Evolutionary conservation across 306 rosid species (phyloP).

Genomic region (Cyclanthera cordifolia): DNA sequence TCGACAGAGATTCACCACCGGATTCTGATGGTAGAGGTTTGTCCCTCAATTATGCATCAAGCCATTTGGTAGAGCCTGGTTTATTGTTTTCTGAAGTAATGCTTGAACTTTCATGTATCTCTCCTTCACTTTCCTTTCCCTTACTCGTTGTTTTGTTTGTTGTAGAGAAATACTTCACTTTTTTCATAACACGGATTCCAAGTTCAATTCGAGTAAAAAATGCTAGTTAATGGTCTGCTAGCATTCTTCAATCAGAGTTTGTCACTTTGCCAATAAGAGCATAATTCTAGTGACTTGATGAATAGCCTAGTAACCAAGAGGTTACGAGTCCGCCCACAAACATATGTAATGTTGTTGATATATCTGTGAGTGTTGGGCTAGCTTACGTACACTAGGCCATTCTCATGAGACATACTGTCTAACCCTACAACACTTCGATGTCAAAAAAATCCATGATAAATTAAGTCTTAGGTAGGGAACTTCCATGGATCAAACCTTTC

Average conservation of each 20-base stretch:
- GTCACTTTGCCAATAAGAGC: not conserved
- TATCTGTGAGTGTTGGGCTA: too few species aligned
- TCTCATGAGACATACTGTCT: too few species aligned
- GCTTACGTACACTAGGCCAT: too few species aligned
- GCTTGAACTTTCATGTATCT: not conserved
- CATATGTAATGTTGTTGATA: too few species aligned
- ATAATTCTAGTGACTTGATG: too few species aligned
- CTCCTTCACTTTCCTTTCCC: not conserved
- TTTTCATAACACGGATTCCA: not conserved
- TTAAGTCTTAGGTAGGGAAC: too few species aligned
- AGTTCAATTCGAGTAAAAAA: not conserved
- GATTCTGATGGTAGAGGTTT: conserved; percentile 47
- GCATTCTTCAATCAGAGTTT: conserved; percentile 2
- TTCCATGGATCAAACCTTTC: too few species aligned
- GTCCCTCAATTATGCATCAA: conserved; percentile 16
- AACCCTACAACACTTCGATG: too few species aligned
- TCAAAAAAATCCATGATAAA: too few species aligned
- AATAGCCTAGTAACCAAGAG: too few species aligned
- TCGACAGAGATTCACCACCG: conserved; percentile 31
- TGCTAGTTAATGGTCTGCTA: not conserved
- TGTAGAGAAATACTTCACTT: not conserved
- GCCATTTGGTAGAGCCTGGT: not conserved
- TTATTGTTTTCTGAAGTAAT: not conserved
- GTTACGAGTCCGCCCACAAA: too few species aligned
- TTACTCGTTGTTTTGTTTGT: not conserved